Base-by-base conservation (phyloP, 192 early-diverging fungal species). In the Diversispora epigaea region DNA sequence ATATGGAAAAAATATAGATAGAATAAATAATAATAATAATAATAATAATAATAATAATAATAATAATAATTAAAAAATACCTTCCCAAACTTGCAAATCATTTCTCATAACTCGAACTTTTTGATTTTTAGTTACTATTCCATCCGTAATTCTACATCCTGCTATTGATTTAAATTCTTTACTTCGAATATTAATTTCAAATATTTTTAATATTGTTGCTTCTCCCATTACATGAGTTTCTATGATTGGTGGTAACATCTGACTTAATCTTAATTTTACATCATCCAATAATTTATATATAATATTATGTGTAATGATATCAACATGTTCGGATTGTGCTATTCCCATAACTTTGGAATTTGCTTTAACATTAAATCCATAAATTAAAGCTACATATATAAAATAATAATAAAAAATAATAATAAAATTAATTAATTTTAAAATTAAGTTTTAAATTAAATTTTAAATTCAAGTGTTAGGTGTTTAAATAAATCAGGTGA, bases 251-350 rank as follows among this genome's bases (percentile, higher is more conserved):
- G 94, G 92, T 41, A 99, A 84, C 40, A 91, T 83, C 32, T 89
- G 87, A 8, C 85, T 80, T 80, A 99, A 80, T 56, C 86, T 76
- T 54, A 89, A 84, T 82, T 97, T 95, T 46, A 97, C 83, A 65
- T 93, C 90, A 74, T 99, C 97, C 54, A 99, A 73, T n/a, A 99
- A 84, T 72, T 91, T 89, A 84, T 99, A 99, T 68, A 99, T 97
- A 68, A 99, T 86, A 12, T 90, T 88, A 78, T 91, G 92, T 21
- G 86, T 77, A 71, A 88, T 83, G 46, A 99, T 80, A 1, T 80
- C 77, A 25, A 99, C 93, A 21, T 82, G 80, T 56, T 84, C 77
- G 76, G 85, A 76, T 63, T 86, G 84, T 8, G 94, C 93, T 7
- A 82, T 78, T 17, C 77, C 80, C 61, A 81, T 79, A 6, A 89